Base-by-base conservation (phyloP, 1,284 basidiomycete species). In the Boletus semigastroideus region DNA sequence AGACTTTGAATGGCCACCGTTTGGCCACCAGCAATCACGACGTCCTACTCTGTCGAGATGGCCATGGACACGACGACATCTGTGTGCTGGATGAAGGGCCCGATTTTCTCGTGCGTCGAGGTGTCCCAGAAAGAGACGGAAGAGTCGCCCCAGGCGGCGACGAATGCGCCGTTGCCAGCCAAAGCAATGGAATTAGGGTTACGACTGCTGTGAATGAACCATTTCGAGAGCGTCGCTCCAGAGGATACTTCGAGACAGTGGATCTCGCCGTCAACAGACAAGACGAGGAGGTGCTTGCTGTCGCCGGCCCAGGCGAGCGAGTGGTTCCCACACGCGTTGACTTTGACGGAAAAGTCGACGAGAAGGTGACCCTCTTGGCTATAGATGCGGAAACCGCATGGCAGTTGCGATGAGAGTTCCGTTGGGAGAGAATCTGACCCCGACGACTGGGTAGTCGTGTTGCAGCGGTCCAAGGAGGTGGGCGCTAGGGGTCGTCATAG, bases 101-200 rank as follows among this genome's bases (percentile, higher is more conserved):
- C 52, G 2, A 54, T 42, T 37, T 37, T 31, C 2, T 27, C 2
- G 11, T 19, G 43, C 3, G 52, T 54, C 3, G 31, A 22, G 16
- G 28, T 20, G 16, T 53, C 44, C 52, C 52, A 55, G 9, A 53
- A 50, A 1, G 52, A 53, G 14, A 53, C 28, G 2, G 38, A 54
- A 2, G 33, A 42, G 1, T 16, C 1, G 0, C 19, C 28, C 4
- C 44, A 49, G 16, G 20, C 52, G 20, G 52, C 52, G 9, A 42
- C 36, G 22, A 49, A 38, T 4, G 28, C 20, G 38, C n/a, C 43
- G 5, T 49, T 37, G 20, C 20, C 25, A 7, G 39, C 33, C 5
- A 52, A 10, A 12, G 28, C 2, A 13, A 54, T 53, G 13, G 27
- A 43, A 3, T 5, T 20, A 1, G 42, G 38, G 19, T 25, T 3